Base-by-base conservation (phyloP, 768 basidiomycete species). In the Lentinula raphanica region DNA sequence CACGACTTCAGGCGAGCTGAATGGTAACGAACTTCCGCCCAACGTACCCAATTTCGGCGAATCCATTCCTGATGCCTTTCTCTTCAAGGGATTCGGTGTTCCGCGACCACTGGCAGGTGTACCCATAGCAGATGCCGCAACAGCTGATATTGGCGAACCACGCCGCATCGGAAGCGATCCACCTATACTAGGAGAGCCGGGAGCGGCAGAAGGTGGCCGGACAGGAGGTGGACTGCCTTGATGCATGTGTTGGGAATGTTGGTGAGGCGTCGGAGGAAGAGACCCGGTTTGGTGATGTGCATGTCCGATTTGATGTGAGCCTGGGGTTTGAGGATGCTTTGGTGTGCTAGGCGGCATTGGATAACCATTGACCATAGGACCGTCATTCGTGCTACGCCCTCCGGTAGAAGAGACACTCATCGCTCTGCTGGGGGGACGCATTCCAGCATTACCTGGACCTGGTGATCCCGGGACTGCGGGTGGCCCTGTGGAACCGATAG, bases 381-480 rank as follows among this genome's bases (percentile, higher is more conserved):
- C 50, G 15, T 56, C 54, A 15, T 46, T 56, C 2, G 31, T 44
- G 13, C 19, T 28, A 19, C 44, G 25, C 3, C 39, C 56, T 19
- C 45, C 46, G 9, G 35, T 21, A 31, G 45, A 32, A 11, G 45
- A 27, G 15, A 38, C 53, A 21, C 49, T 58, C 58, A 53, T 58
- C 2, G 58, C 50, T 17, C 58, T 28, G 39, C 58, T 59, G 3
- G 58, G 58, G 36, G 58, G 58, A 27, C 58, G 58, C 51, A 50
- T 57, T 17, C 40, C 44, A 46, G 17, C 28, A 15, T 3, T 25
- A 25, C 40, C 27, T 12, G 50, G 50, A 11, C 25, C 29, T 11
- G 35, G 45, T 9, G 56, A 49, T 31, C 40, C 54, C 13, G 54
- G 58, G 8, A 31, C 25, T 19, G 29, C 40, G n/a, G 28, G 31